Evolutionary conservation across 441 rosid genomes (phyloP).

Genomic region (Francoa sonchifolia): DNA sequence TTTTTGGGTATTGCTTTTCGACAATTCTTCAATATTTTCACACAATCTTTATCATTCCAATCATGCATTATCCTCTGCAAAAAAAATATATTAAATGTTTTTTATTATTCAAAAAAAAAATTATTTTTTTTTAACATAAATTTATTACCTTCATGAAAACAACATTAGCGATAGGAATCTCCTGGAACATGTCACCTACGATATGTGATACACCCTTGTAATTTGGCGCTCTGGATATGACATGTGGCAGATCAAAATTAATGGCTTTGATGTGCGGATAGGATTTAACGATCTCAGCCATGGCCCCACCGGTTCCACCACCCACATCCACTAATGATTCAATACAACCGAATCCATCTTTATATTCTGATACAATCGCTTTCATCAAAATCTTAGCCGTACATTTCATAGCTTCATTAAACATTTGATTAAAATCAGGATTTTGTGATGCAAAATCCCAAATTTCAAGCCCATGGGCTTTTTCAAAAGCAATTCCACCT

Average conservation of each 20-base stretch:
- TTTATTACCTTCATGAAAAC: conserved; percentile 10
- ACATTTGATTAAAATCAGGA: neutral
- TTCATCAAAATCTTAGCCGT: neutral
- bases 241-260: conserved; percentile 8
- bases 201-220: too few species aligned
- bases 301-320: conserved; percentile 5
- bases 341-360: conserved; percentile 5
- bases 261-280: conserved; percentile 4
- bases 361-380: conserved; percentile 2
- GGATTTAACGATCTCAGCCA: conserved; percentile 7
- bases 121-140: neutral
- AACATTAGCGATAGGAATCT: conserved; percentile 7
- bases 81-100: neutral
- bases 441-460: conserved; percentile 2
- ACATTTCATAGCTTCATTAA: conserved; percentile 7
- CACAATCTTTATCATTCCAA: conserved; percentile 29
- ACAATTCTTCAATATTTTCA: conserved; percentile 33
- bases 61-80: conserved; percentile 28
- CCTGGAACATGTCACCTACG: conserved; percentile 10
- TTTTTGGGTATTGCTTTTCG: conserved; percentile 18
- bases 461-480: neutral
- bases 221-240: conserved; percentile 2
- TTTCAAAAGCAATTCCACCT: conserved; percentile 1
- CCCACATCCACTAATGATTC: conserved; percentile 9
- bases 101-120: too few species aligned